Percentiles rank a stretch among this genome's conserved stretches.
Conservation (phyloP, 176 grass and related monocot genomes). For the Panicum miliaceum region DNA sequence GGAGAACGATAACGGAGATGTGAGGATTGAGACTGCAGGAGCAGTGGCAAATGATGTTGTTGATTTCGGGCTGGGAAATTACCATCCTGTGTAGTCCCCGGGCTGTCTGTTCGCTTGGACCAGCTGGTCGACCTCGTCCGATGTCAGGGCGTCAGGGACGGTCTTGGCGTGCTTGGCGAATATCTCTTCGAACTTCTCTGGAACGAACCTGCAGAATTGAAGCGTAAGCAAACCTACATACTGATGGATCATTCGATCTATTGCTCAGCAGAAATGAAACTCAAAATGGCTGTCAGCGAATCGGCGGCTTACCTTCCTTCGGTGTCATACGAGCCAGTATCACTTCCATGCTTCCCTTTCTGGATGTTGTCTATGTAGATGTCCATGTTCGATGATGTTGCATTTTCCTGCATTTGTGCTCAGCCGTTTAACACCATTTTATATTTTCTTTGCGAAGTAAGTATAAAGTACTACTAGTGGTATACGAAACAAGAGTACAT, state of each 20-base stretch:
- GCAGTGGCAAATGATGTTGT: neutral
- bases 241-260: neutral
- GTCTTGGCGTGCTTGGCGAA: slow-evolving; percentile 71
- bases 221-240: neutral
- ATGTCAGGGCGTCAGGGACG: slow-evolving; percentile 62
- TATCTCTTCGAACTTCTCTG: slow-evolving; percentile 70
- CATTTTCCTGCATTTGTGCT: slow-evolving; percentile 53
- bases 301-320: slow-evolving; percentile 61
- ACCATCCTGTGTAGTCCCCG: slow-evolving; percentile 62
- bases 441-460: neutral
- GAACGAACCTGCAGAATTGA: slow-evolving; percentile 61
- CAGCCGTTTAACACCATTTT: neutral
- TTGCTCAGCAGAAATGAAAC: neutral
- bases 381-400: slow-evolving; percentile 44
- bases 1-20: too few species aligned
- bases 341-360: slow-evolving; percentile 77
- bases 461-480: too few species aligned
- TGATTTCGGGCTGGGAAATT: neutral
- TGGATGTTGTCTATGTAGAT: slow-evolving; percentile 87
- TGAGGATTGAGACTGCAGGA: neutral
- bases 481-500: neutral
- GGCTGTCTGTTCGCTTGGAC: slow-evolving; percentile 58
- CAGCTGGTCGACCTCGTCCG: slow-evolving; percentile 60
- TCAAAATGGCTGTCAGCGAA: neutral
- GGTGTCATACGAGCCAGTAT: slow-evolving; percentile 67